These are phyloP conservation scores for Sporothrix sp. DNA, from an alignment of 2,329 filamentous ascomycete species.

Conservation along the genomic window DNA sequence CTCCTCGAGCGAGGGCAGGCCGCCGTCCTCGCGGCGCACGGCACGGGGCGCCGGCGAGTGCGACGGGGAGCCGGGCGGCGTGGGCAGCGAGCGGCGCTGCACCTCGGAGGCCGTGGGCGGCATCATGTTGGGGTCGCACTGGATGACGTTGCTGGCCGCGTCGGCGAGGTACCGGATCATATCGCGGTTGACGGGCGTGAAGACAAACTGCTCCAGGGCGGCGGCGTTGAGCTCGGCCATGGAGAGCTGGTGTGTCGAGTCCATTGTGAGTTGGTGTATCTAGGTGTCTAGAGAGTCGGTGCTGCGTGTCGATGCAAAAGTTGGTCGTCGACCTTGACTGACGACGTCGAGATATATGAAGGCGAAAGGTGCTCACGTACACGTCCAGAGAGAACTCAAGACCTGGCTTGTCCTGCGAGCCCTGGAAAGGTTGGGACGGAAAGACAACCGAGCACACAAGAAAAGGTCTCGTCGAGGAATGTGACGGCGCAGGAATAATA, in stretches of 20 bases:
- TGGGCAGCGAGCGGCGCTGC: constrained; percentile 26
- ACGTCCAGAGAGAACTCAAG: too few species aligned
- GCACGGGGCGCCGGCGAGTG: constrained; percentile 35
- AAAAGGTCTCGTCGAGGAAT: constrained; percentile 13
- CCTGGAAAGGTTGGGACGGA: neutral
- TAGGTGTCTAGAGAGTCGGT: too few species aligned
- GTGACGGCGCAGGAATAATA: constrained; percentile 17
- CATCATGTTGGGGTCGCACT: constrained; percentile 58
- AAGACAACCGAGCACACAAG: constrained; percentile 1
- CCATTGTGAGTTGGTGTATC: too few species aligned
- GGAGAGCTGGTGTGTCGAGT: constrained; percentile 37
- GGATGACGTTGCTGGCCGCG: constrained; percentile 68
- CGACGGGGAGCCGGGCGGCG: constrained; percentile 34
- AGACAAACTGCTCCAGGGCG: constrained; percentile 73
- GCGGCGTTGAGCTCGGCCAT: constrained; percentile 55
- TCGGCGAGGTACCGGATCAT: constrained; percentile 72
- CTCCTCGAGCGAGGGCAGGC: constrained; percentile 70
- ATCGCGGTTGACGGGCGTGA: constrained; percentile 59
- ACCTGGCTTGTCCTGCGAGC: too few species aligned
- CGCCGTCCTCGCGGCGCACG: constrained; percentile 37
- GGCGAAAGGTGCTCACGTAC: too few species aligned
- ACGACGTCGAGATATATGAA: neutral
- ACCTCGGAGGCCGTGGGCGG: constrained; percentile 29
- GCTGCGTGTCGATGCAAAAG: neutral
- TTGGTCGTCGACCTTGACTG: neutral